Percentiles rank a stretch among this genome's conserved stretches.
phyloP scores from a whole-genome alignment of 2,329 filamentous ascomycete genomes.

The Blumeriella jaapii region DNA sequence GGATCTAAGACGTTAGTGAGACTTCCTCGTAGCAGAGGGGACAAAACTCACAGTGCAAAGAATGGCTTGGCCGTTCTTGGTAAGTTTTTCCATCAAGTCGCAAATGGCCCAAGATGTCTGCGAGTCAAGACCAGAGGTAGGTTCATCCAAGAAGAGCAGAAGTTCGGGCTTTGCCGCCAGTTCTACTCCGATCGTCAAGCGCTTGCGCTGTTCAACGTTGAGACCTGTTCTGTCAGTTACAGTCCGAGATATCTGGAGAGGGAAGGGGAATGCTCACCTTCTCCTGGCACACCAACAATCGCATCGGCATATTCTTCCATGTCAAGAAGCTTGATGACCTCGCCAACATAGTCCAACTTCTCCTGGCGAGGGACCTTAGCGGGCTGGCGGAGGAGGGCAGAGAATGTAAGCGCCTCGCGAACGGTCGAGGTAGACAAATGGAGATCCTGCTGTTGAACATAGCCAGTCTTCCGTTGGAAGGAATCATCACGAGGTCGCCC shows the following conservation, averaged over 20 bases:
- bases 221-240: constrained; percentile 12
- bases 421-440: constrained; percentile 77
- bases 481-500: constrained; percentile 47
- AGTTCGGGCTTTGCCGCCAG: constrained; percentile 82
- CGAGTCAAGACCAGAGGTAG: constrained; percentile 83
- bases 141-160: constrained; percentile 84
- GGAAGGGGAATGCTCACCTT: constrained; percentile 36
- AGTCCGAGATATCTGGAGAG: background rate
- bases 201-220: constrained; percentile 49
- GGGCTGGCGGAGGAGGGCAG: constrained; percentile 78
- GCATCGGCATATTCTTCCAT: constrained; percentile 89
- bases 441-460: constrained; percentile 86
- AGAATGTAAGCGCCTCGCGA: constrained; percentile 78
- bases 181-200: constrained; percentile 87
- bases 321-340: constrained; percentile 81
- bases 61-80: constrained; percentile 78
- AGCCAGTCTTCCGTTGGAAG: constrained; percentile 87
- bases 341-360: constrained; percentile 78
- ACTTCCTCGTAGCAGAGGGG: background rate
- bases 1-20: constrained; percentile 40
- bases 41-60: constrained; percentile 52
- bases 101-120: constrained; percentile 90
- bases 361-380: constrained; percentile 57
- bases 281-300: constrained; percentile 79
- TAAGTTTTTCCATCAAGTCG: constrained; percentile 76